These are phyloP conservation scores for Wallacemonas collosoma DNA, from an alignment of 208 protist genomes.

Conservation along the genomic window DNA sequence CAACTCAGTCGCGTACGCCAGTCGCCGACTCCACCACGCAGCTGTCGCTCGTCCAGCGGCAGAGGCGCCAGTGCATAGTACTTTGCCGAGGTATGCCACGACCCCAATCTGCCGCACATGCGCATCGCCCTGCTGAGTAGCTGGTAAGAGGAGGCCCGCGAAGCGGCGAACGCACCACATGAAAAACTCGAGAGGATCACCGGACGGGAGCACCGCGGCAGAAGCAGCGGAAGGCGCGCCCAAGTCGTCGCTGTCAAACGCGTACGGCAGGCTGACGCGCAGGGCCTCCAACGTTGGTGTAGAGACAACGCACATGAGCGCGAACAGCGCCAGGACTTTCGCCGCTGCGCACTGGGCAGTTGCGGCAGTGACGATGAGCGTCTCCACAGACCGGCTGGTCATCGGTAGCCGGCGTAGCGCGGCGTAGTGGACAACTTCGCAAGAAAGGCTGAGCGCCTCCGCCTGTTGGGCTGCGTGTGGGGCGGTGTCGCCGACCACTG, in stretches of 20 bases:
- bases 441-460: not conserved
- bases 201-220: constrained; percentile 11
- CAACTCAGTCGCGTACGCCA: not conserved
- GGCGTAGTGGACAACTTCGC: constrained; percentile 76
- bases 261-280: constrained; percentile 9
- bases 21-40: not conserved
- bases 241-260: constrained; percentile 5
- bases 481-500: too few species aligned
- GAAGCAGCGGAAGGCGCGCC: constrained; percentile 21
- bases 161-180: constrained; percentile 55
- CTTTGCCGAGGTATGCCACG: not conserved
- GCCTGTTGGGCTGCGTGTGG: not conserved
- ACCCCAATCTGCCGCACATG: not conserved
- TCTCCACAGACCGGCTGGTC: not conserved
- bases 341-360: not conserved
- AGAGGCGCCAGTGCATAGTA: not conserved
- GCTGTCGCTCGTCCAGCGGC: not conserved
- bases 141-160: not conserved
- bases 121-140: not conserved
- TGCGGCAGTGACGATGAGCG: not conserved
- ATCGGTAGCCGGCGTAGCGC: constrained; percentile 49
- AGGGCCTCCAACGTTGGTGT: constrained; percentile 52
- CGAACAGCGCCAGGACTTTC: constrained; percentile 33
- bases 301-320: constrained; percentile 73
- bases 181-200: constrained; percentile 26